Percentiles rank a stretch among this genome's conserved stretches.
phyloP scores from a whole-genome alignment of 2,329 filamentous ascomycete species.

The Sclerotinia sclerotiorum region DNA sequence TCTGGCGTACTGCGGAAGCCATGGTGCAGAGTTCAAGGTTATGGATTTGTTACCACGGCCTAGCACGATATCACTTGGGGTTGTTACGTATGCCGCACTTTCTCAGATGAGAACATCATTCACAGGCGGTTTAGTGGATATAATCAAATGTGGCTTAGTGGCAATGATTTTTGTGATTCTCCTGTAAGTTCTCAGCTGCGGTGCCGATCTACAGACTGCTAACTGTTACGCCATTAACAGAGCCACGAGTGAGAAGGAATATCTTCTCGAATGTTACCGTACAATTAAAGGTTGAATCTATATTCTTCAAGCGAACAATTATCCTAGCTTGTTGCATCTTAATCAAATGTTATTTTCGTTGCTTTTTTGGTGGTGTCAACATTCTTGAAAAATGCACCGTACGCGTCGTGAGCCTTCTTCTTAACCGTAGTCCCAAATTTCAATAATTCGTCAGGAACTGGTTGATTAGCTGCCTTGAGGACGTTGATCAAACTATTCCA shows the following conservation, averaged over 20 bases:
- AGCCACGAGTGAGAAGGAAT: constrained; percentile 53
- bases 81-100: constrained; percentile 48
- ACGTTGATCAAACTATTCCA: constrained; percentile 81
- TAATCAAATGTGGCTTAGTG: constrained; percentile 50
- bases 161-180: constrained; percentile 54
- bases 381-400: constrained; percentile 95
- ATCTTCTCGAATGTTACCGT: constrained; percentile 53
- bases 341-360: constrained; percentile 91
- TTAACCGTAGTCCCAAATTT: constrained; percentile 98
- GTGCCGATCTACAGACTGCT: constrained; percentile 15
- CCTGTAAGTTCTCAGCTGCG: constrained; percentile 53
- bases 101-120: constrained; percentile 36
- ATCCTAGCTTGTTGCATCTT: constrained; percentile 20
- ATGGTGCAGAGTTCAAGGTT: constrained; percentile 47
- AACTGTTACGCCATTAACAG: constrained; percentile 42
- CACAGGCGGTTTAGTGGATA: constrained; percentile 38
- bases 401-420: constrained; percentile 95
- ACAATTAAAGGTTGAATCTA: constrained; percentile 43
- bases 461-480: constrained; percentile 86
- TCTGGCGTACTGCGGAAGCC: constrained; percentile 55
- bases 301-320: constrained; percentile 16
- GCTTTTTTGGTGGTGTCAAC: constrained; percentile 78
- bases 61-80: constrained; percentile 46
- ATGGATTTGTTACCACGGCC: constrained; percentile 47
- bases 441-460: constrained; percentile 83